Evolutionary conservation across 2,329 filamentous ascomycete species (phyloP), one percentile per base, ranked within the genome.

Genomic region (Phaeophleospora eucalypticola): DNA sequence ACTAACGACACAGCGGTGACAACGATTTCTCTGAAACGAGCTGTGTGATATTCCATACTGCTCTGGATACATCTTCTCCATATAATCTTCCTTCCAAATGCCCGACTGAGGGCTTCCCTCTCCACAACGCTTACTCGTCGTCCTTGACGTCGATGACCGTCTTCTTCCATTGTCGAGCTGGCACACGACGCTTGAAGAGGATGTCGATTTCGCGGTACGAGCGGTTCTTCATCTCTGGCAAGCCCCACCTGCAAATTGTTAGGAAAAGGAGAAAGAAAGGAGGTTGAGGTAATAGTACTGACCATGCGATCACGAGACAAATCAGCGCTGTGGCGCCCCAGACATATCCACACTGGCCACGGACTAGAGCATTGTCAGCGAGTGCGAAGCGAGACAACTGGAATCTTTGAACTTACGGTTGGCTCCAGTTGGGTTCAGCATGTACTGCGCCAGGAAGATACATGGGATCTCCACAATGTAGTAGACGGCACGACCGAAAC

Each of bases 401-500:
- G 17, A 14, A 8, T 18, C 10, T 15, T 42, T 18, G 14, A 21
- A 54, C 45, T 45, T 52, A 54, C 47, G 53, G 36, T 62, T 56
- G 2, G 45, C 55, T 17, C 51, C 72, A 2, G 64, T 68, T 1
- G 73, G 64, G 72, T 83, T 83, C 52, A 83, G 79, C 77, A 83
- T 80, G 58, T 76, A 81, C 1, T 16, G 16, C 15, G 35, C 35
- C 8, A 52, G 73, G 75, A 80, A 84, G 60, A 84, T 84, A 59
- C 78, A 82, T 57, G 81, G 81, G 62, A 84, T 84, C 48, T 84
- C 76, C 51, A 81, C 69, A 4, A 82, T 57, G 66, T 85, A 84
- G 72, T 85, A 85, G 10, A 72, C 67, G 43, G 67, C 81, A 61
- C 82, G 81, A 61, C 82, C 82, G 41, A 84, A 66, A 65, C 81